A percentile compares a stretch with the other conserved stretches of the same genome.
These are phyloP conservation scores for Lolium rigidum DNA, from an alignment of 176 grass and related monocot genomes.

Conservation along the genomic window DNA sequence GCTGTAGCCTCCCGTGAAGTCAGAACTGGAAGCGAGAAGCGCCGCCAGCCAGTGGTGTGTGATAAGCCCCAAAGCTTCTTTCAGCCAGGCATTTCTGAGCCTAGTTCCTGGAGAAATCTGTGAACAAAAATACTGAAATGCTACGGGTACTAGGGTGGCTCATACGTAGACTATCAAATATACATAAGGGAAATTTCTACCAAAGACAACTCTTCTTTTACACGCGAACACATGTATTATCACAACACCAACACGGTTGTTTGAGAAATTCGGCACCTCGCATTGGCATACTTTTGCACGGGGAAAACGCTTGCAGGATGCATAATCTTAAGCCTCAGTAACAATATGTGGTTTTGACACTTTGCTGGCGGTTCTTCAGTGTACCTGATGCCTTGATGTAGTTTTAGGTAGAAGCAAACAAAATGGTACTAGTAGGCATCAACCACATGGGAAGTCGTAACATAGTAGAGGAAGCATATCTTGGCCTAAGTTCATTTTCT, in stretches of 20 bases:
- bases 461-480: not conserved
- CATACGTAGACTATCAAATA: not conserved
- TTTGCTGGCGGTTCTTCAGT: not conserved
- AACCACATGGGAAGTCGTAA: not conserved
- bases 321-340: not conserved
- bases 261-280: not conserved
- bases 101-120: not conserved
- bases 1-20: not conserved
- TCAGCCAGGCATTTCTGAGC: conserved; percentile 18
- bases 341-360: not conserved
- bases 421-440: not conserved
- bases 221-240: not conserved
- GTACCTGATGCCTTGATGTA: not conserved
- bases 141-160: not conserved
- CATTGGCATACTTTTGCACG: not conserved
- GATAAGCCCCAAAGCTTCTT: not conserved
- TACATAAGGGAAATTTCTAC: not conserved
- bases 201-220: not conserved
- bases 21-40: not conserved
- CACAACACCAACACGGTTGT: not conserved
- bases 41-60: conserved; percentile 29
- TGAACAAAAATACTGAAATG: not conserved
- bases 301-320: not conserved
- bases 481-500: not conserved
- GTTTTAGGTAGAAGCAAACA: conserved; percentile 5